Percentiles rank a stretch among this genome's conserved stretches.
These are phyloP conservation scores for Gracilariopsis chorda DNA, from an alignment of 23 red algal genomes.

Conservation along the genomic window DNA sequence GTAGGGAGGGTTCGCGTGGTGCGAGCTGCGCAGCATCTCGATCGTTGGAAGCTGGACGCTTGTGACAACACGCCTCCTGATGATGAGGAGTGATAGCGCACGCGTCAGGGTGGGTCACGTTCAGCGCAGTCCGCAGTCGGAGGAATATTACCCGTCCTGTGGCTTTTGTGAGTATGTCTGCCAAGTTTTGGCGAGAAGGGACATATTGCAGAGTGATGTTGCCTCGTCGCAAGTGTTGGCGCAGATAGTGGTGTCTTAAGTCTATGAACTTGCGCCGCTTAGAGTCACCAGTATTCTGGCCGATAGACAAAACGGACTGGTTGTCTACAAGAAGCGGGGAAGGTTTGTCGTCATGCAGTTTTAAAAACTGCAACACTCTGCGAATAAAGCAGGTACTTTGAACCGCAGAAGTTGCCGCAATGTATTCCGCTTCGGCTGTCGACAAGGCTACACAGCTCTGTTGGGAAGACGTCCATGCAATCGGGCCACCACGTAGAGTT, in stretches of 20 bases:
- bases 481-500: neutral
- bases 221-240: neutral
- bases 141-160: neutral
- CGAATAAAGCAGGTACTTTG: neutral
- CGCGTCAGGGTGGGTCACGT: neutral
- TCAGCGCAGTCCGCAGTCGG: neutral
- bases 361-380: neutral
- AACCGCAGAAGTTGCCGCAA: neutral
- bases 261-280: constrained; percentile 51
- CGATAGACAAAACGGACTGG: neutral
- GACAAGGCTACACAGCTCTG: neutral
- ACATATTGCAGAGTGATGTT: neutral
- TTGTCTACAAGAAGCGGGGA: neutral
- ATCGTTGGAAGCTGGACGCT: neutral
- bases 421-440: neutral
- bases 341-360: neutral
- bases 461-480: neutral
- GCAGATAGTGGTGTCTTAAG: constrained; percentile 3
- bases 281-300: neutral
- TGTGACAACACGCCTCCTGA: constrained; percentile 43
- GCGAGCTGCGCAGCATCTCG: neutral
- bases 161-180: constrained; percentile 7
- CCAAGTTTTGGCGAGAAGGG: neutral
- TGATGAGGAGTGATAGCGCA: neutral
- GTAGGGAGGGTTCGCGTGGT: neutral